A percentile compares a stretch with the other conserved stretches of the same genome.
Conservation (phyloP, 2,329 filamentous ascomycete genomes). For the Cladophialophora chaetospira region DNA sequence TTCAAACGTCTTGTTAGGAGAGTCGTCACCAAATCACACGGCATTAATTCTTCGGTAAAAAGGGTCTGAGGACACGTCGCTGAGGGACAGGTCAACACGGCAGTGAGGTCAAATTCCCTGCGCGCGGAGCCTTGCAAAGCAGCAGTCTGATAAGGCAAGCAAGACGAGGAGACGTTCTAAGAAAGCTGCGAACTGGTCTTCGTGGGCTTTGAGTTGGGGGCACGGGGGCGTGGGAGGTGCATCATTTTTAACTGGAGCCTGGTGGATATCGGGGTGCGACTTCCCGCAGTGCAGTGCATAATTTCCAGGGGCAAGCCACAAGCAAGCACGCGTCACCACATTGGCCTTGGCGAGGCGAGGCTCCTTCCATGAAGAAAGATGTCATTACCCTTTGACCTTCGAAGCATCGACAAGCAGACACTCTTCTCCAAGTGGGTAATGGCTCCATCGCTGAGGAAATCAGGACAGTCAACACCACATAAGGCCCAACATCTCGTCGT, state of each 20-base stretch:
- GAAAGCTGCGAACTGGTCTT: too few relatives aligned
- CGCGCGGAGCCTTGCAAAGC: too few relatives aligned
- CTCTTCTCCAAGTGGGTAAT: constrained; percentile 31
- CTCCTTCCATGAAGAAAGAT: constrained; percentile 6
- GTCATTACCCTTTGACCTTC: constrained; percentile 35
- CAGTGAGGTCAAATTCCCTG: neutral
- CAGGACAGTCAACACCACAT: constrained; percentile 20
- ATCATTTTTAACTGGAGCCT: neutral
- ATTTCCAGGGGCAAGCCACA: neutral
- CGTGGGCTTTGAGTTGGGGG: neutral
- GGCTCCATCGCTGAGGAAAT: constrained; percentile 24
- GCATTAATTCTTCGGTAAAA: too few relatives aligned
- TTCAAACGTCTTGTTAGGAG: too few relatives aligned
- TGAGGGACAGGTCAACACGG: neutral
- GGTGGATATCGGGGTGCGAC: neutral
- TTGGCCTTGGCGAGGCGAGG: neutral
- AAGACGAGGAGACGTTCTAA: too few relatives aligned
- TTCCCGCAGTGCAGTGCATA: too few relatives aligned
- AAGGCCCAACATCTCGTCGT: constrained; percentile 59
- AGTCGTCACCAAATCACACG: too few relatives aligned
- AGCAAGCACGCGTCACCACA: neutral
- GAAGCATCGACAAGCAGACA: constrained; percentile 34
- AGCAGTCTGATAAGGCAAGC: too few relatives aligned
- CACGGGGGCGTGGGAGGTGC: neutral
- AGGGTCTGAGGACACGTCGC: too few relatives aligned